phyloP scores from a whole-genome alignment of 192 early-diverging fungal genomes.

The Entrophospora sp. region DNA sequence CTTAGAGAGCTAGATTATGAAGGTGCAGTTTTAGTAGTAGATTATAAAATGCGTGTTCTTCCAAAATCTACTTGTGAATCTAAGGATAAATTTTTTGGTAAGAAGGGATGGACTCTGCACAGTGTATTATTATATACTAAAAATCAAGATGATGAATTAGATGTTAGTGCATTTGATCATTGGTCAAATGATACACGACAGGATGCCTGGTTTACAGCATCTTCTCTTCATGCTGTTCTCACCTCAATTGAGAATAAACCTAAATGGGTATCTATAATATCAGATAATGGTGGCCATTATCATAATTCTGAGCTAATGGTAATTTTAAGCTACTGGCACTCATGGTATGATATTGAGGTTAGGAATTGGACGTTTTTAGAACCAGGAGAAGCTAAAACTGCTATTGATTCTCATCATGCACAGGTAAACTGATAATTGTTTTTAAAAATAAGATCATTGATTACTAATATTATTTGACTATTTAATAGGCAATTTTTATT shows the following conservation, averaged over 20 bases:
- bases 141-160: neutral
- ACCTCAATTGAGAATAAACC: neutral
- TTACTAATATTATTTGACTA: too few species aligned
- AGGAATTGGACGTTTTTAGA: neutral
- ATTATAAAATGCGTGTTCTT: neutral
- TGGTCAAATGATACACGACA: neutral
- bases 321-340: neutral
- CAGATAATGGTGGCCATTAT: neutral
- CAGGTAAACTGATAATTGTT: too few species aligned
- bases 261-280: conserved; percentile 1
- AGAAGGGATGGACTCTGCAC: neutral
- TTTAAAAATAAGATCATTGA: too few species aligned
- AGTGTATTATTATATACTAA: neutral
- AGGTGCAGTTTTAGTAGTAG: neutral
- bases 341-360: neutral
- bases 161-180: neutral
- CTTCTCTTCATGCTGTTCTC: neutral
- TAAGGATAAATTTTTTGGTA: neutral
- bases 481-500: too few species aligned
- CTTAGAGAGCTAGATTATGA: neutral
- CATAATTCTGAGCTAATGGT: neutral
- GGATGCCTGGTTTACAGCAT: neutral
- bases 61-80: neutral
- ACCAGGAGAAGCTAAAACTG: neutral
- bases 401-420: neutral